Conservation (phyloP, 768 basidiomycete species). For the Rubroboletus pulcherrimus region DNA sequence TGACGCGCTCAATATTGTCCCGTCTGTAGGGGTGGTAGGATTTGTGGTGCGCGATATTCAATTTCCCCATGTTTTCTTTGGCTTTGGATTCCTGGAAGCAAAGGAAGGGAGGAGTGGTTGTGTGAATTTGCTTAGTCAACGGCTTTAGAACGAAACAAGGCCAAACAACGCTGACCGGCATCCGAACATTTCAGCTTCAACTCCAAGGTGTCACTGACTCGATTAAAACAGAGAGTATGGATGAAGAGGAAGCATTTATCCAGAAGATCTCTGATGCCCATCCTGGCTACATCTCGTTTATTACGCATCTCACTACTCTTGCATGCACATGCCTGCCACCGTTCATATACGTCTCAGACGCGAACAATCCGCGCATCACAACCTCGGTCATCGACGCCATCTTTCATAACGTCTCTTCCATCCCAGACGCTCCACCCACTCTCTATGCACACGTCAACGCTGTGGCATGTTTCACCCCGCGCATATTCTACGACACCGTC, state of each 20-base stretch:
- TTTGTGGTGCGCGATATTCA: conserved; percentile 89
- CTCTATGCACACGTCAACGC: conserved; percentile 50
- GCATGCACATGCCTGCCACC: conserved; percentile 46
- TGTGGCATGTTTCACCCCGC: conserved; percentile 55
- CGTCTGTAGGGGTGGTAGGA: conserved; percentile 84
- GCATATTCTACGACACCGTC: conserved; percentile 62
- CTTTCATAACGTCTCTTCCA: conserved; percentile 11
- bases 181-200: neutral
- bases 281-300: conserved; percentile 25
- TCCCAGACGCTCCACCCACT: conserved; percentile 25
- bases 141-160: conserved; percentile 13
- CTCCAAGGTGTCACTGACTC: neutral
- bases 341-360: conserved; percentile 67
- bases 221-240: conserved; percentile 6
- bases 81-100: neutral
- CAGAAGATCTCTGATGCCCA: conserved; percentile 10
- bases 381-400: conserved; percentile 31
- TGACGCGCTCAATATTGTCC: conserved; percentile 80
- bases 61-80: conserved; percentile 18
- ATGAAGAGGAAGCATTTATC: conserved; percentile 12
- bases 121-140: conserved; percentile 7
- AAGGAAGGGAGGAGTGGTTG: neutral
- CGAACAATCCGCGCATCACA: conserved; percentile 45
- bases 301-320: conserved; percentile 26
- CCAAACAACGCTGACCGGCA: conserved; percentile 2